Evolutionary conservation across 176 grass and related monocot species (phyloP).

Genomic region (Lolium rigidum): DNA sequence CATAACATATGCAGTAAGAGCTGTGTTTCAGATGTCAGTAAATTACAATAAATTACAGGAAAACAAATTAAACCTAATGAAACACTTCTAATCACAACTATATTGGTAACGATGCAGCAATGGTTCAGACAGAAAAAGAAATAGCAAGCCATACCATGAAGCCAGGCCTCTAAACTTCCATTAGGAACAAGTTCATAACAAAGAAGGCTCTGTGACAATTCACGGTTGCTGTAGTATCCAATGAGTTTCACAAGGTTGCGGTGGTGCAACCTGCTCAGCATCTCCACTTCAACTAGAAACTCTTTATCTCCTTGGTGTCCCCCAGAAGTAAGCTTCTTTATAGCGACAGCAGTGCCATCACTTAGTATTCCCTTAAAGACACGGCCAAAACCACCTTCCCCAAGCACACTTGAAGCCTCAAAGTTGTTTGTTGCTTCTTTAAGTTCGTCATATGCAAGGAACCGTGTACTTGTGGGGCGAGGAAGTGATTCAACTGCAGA

Average conservation of each 20-base stretch:
- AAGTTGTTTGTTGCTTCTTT: slow-evolving; percentile 97
- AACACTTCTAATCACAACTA: slow-evolving; percentile 10
- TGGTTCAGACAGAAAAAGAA: slow-evolving; percentile 30
- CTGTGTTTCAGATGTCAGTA: slow-evolving; percentile 20
- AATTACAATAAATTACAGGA: neutral
- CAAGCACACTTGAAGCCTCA: slow-evolving; percentile 77
- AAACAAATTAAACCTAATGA: slow-evolving; percentile 25
- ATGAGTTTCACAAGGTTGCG: slow-evolving; percentile 98
- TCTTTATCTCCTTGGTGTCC: slow-evolving; percentile 98
- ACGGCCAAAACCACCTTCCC: slow-evolving; percentile 96
- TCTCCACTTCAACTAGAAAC: slow-evolving; percentile 98
- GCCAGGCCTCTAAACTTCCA: slow-evolving; percentile 98
- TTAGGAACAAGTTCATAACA: slow-evolving; percentile 98
- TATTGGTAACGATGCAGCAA: neutral
- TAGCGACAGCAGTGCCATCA: slow-evolving; percentile 95
- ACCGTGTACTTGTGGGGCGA: slow-evolving; percentile 80
- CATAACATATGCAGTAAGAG: slow-evolving; percentile 32
- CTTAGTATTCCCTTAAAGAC: slow-evolving; percentile 86
- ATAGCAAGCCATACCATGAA: slow-evolving; percentile 75
- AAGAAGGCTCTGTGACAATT: slow-evolving; percentile 82
- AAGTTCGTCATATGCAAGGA: slow-evolving; percentile 89
- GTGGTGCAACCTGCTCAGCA: slow-evolving; percentile 98
- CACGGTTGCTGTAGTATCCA: slow-evolving; percentile 88
- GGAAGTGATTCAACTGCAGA: slow-evolving; percentile 85
- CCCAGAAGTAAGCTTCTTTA: slow-evolving; percentile 89